A percentile compares a stretch with the other conserved stretches of the same genome.
These are phyloP conservation scores for Tephrocybe sp. DNA, from an alignment of 768 basidiomycete species.

Conservation along the genomic window DNA sequence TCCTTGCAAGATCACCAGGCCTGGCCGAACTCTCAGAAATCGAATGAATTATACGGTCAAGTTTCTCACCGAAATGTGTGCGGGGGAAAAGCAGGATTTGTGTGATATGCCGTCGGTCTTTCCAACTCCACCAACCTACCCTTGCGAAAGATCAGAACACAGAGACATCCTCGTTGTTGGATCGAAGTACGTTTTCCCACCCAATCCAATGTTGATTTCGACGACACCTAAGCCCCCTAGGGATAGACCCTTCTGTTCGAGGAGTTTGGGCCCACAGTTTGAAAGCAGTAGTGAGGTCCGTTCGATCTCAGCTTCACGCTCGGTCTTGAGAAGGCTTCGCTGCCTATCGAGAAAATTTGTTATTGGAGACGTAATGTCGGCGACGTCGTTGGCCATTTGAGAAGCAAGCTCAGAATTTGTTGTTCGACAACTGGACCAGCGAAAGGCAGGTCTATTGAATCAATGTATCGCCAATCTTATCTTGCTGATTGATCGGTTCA, in stretches of 20 bases:
- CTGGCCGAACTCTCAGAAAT: conserved; percentile 38
- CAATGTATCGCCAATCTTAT: no score
- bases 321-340: conserved; percentile 60
- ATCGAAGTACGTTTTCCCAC: conserved; percentile 79
- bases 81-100: conserved; percentile 71
- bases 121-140: conserved; percentile 84
- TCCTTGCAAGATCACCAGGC: conserved; percentile 85
- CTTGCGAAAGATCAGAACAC: conserved; percentile 30
- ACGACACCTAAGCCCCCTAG: conserved; percentile 71
- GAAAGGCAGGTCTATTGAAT: no score
- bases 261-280: conserved; percentile 77
- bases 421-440: no score
- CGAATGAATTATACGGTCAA: neutral
- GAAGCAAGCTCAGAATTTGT: no score
- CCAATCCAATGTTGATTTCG: conserved; percentile 79
- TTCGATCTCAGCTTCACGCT: conserved; percentile 84
- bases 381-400: conserved; percentile 23
- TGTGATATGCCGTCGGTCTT: conserved; percentile 78
- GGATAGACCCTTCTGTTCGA: conserved; percentile 89
- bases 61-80: conserved; percentile 76
- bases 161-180: neutral
- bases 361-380: conserved; percentile 32
- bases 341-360: conserved; percentile 68
- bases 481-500: no score
- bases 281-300: conserved; percentile 76